These are phyloP conservation scores for Pseudocercospora vitis DNA, from an alignment of 2,329 filamentous ascomycete species.

Conservation along the genomic window DNA sequence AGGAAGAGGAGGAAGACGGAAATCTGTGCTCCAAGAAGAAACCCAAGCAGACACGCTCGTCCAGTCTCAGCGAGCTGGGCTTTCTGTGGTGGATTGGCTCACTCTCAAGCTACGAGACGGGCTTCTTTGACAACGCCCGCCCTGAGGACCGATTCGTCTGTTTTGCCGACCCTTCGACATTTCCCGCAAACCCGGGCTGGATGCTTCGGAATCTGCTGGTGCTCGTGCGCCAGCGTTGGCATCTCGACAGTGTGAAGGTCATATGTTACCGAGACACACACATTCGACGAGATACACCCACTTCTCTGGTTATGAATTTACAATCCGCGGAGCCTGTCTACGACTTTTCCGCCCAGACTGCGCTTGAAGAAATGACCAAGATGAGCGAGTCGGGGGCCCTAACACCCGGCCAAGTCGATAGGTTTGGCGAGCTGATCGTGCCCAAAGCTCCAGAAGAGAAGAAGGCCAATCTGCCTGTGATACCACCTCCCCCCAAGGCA, in stretches of 20 bases:
- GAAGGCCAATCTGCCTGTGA: constrained; percentile 14
- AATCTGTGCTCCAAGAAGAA: constrained; percentile 39
- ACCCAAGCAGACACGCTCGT: constrained; percentile 52
- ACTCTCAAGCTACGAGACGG: constrained; percentile 75
- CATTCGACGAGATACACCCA: constrained; percentile 71
- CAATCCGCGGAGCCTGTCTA: constrained; percentile 52
- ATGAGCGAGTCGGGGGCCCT: constrained; percentile 33
- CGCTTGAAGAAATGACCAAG: constrained; percentile 27
- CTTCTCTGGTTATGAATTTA: constrained; percentile 74
- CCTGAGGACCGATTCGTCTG: constrained; percentile 77
- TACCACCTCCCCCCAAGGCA: constrained; percentile 41
- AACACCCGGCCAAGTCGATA: constrained; percentile 34
- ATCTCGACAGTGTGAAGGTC: constrained; percentile 73
- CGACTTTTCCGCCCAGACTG: constrained; percentile 27
- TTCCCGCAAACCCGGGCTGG: constrained; percentile 85
- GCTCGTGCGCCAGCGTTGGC: constrained; percentile 78
- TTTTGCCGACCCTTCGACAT: constrained; percentile 92
- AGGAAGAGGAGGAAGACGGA: constrained; percentile 36
- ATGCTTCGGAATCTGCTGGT: constrained; percentile 86
- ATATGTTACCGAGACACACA: constrained; percentile 88
- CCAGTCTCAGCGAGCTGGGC: constrained; percentile 55
- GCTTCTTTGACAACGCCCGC: constrained; percentile 75
- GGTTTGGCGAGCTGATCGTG: constrained; percentile 35
- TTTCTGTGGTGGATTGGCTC: constrained; percentile 77
- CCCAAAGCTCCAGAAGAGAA: constrained; percentile 22